phyloP scores from a whole-genome alignment of 1,139 yeast genomes.

The Lizanozyma gosingica region DNA sequence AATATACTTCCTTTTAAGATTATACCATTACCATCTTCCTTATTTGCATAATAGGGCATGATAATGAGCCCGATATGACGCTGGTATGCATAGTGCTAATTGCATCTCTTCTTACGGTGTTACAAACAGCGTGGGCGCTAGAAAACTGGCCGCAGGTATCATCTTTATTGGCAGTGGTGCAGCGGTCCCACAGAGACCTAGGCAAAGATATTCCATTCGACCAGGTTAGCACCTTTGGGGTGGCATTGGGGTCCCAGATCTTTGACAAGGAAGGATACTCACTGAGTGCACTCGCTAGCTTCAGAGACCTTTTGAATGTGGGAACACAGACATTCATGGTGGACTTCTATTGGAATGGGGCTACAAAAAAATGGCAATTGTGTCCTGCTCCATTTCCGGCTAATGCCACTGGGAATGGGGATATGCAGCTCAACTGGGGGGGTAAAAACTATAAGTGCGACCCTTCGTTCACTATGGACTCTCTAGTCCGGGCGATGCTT shows the following conservation, averaged over 20 bases:
- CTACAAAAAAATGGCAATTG: conserved; percentile 32
- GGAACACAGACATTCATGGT: conserved; percentile 23
- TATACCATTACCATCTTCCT: no score
- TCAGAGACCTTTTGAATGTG: conserved; percentile 14
- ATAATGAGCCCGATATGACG: no score
- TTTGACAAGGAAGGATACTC: conserved; percentile 27
- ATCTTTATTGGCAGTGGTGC: conserved; percentile 12
- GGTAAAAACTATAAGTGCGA: conserved; percentile 20
- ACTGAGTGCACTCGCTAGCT: conserved; percentile 9
- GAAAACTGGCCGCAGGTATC: conserved; percentile 15
- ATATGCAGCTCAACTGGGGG: conserved; percentile 18
- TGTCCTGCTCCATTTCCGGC: conserved; percentile 34
- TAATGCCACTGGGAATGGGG: conserved; percentile 16
- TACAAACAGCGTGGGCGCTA: conserved; percentile 1
- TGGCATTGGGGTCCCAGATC: conserved; percentile 21
- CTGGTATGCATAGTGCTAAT: no score
- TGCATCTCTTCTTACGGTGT: background rate
- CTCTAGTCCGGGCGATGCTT: conserved; percentile 14
- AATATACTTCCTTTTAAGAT: no score
- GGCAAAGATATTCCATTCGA: conserved; percentile 24
- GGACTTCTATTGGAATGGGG: conserved; percentile 37
- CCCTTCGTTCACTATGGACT: conserved; percentile 18
- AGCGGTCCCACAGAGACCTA: conserved; percentile 31
- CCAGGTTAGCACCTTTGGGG: conserved; percentile 24
- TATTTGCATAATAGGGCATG: no score